Percentiles rank a stretch among this genome's conserved stretches.
Conservation (phyloP, 2,329 filamentous ascomycete species). For the Microcera coccophila region DNA sequence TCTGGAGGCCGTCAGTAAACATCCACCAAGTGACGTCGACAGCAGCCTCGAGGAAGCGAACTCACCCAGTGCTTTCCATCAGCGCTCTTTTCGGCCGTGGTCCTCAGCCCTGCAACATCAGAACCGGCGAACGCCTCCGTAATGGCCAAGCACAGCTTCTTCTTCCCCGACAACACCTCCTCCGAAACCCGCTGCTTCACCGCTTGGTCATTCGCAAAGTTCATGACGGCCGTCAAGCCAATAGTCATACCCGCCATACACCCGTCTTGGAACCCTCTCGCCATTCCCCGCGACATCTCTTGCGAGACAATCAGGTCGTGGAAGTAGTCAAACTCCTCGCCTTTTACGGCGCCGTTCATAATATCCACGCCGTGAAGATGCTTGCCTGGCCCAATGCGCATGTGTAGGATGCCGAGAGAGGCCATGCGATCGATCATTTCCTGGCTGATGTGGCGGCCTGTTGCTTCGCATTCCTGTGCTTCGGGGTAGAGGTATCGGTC, state of each 20-base stretch:
- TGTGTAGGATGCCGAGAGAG: conserved; percentile 68
- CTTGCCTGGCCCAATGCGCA: conserved; percentile 79
- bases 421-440: conserved; percentile 76
- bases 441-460: conserved; percentile 67
- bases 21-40: not conserved
- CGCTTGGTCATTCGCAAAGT: conserved; percentile 67
- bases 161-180: conserved; percentile 73
- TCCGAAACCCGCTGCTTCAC: conserved; percentile 64
- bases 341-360: conserved; percentile 65
- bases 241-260: conserved; percentile 87
- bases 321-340: conserved; percentile 83
- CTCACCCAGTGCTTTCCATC: conserved; percentile 69
- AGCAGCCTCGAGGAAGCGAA: conserved; percentile 22
- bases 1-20: conserved; percentile 25
- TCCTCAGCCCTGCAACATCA: conserved; percentile 75
- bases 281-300: conserved; percentile 67
- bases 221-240: conserved; percentile 71
- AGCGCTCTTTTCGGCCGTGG: conserved; percentile 70
- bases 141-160: conserved; percentile 85
- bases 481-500: conserved; percentile 69
- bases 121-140: conserved; percentile 81
- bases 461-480: conserved; percentile 70
- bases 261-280: conserved; percentile 79
- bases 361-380: conserved; percentile 70
- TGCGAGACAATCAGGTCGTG: conserved; percentile 75